Base-by-base conservation (phyloP, 805 yeast genomes). In the Cyberlindnera meyerae region DNA sequence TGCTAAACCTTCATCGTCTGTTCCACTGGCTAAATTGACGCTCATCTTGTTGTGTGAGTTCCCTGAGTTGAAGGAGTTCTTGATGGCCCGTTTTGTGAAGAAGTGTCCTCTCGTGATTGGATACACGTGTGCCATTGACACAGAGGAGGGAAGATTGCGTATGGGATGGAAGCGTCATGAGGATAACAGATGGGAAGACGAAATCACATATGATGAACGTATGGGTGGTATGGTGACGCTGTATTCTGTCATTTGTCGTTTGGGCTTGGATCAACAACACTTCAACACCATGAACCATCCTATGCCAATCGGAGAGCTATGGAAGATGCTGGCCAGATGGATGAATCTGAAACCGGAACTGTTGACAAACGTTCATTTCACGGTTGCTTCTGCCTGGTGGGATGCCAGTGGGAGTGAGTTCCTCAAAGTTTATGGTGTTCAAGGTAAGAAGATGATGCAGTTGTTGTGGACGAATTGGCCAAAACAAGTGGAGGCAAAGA, bases 41-140 rank as follows among this genome's bases (percentile, higher is more conserved):
- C 52, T 74, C 13, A 65, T 68, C 22, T 54, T 88, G 27, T 53
- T 87, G 49, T 54, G 70, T 13, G 62, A 59, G 24, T 71, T 65
- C 48, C 70, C 73, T 0, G 72, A 66, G 24, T 43, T 68, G 40
- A 51, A 57, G 28, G 66, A 64, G 21, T 54, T 59, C 9, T 44
- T 68, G 20, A 62, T 78, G 53, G 95, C 97, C 0, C 71, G 97
- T 45, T 75, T 89, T 54, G 84, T 87, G 24, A 90, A 90, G 58
- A 87, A 88, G 52, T 93, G 97, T 54, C 97, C 97, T 1, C 73
- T 73, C 42, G 73, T 89, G 14, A 78, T 93, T 31, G 98, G 98
- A 0, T 90, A 71, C 57, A 69, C 83, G 1, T 81, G 94, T 51
- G 39, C 71, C 2, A 75, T 83, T 20, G 86, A 81, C 37, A 82